Evolutionary conservation across 2,329 filamentous ascomycete species (phyloP), one percentile per base, ranked within the genome.

Genomic region (Lecanicillium sp.): DNA sequence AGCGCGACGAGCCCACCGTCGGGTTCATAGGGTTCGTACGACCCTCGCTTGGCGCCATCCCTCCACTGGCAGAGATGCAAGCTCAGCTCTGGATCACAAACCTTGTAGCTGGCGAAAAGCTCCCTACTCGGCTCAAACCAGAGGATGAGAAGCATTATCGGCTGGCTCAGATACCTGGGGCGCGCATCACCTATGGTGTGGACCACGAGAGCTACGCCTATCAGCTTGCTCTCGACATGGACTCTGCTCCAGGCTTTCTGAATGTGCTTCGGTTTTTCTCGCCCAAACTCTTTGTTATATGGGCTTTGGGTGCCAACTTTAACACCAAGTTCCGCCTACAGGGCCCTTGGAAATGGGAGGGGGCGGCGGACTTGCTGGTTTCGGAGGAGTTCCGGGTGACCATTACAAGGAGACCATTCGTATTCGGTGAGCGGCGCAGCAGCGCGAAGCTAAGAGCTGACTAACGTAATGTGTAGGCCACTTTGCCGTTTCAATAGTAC

Each of bases 131-230:
- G 38, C 11, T 51, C 4, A 31, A 53, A 13, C 51, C 53, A 0
- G 52, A 49, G 1, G 57, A 63, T 37, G 53, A 63, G 31, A 46
- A 50, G 16, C 62, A 68, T 44, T 65, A 66, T 38, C 59, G 59
- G n/a, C 48, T 66, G 1, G 49, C 56, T 1, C 48, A 54, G 1
- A 47, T 49, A 4, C 48, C 51, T 1, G 50, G 41, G 1, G 51
- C 57, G 2, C 50, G 61, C 2, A 58, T 67, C 20, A 51, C 53
- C 29, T 57, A 58, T 41, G 65, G 64, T 6, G 62, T 69, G 4
- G 65, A 70, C 36, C 64, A 69, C 38, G 67, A 70, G 41, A 61
- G 56, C 33, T 70, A 69, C 40, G 61, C 60, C 0, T 69, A 67
- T 44, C 65, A 69, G 46, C 56, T 70, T 1, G 65, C 65, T 1